Evolutionary conservation across 1,284 basidiomycete genomes (phyloP).

Genomic region (Cryptococcus hybrid): DNA sequence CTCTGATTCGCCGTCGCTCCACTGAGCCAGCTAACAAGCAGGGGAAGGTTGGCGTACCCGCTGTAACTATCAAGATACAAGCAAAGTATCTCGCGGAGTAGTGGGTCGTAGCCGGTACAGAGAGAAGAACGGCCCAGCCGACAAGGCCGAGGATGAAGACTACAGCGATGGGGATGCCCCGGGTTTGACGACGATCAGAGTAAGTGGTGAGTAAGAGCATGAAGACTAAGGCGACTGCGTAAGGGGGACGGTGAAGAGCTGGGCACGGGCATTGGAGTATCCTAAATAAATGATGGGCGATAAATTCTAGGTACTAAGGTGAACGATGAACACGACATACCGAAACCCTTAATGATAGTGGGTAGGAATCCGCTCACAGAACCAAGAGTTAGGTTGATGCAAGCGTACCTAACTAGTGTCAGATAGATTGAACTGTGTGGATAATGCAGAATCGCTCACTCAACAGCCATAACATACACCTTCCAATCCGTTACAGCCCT

Average conservation of each 20-base stretch:
- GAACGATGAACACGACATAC: conserved; percentile 1
- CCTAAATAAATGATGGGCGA: conserved; percentile 41
- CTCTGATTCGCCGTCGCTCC: conserved; percentile 46
- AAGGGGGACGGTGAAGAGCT: conserved; percentile 64
- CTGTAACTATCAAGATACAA: conserved; percentile 47
- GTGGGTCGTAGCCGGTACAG: conserved; percentile 32
- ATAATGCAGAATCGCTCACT: conserved; percentile 54
- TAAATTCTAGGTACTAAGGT: no score
- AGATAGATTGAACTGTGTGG: no score
- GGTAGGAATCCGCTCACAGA: conserved; percentile 80
- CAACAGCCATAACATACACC: conserved; percentile 58
- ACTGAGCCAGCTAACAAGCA: conserved; percentile 46
- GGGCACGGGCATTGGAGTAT: conserved; percentile 51
- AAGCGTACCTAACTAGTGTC: conserved; percentile 61
- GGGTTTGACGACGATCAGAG: conserved; percentile 69
- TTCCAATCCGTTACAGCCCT: conserved; percentile 65
- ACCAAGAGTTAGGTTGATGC: conserved; percentile 72
- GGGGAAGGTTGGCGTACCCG: conserved; percentile 46
- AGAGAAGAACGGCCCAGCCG: conserved; percentile 49
- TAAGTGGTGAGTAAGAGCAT: conserved; percentile 62
- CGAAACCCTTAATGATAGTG: conserved; percentile 63
- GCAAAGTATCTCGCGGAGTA: conserved; percentile 50
- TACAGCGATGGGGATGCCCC: conserved; percentile 53
- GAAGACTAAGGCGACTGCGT: conserved; percentile 67
- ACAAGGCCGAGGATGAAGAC: conserved; percentile 50